Conservation (phyloP, 805 yeast genomes). For the Spathaspora sp. region DNA sequence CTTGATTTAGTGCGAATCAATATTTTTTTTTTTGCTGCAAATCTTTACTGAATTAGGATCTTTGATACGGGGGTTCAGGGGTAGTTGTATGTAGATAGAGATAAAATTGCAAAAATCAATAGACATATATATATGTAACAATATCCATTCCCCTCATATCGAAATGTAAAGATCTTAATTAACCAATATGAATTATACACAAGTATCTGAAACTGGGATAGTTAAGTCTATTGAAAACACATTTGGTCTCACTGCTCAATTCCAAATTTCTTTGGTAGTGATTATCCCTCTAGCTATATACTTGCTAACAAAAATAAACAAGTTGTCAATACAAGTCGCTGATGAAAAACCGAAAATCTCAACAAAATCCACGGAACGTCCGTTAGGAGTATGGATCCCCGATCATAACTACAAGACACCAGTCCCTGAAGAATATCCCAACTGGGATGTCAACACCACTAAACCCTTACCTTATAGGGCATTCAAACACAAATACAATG, state of each 20-base stretch:
- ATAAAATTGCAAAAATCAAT: background rate
- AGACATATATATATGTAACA: background rate
- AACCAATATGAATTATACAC: background rate
- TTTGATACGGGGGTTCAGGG: background rate
- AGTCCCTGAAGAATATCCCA: constrained; percentile 40
- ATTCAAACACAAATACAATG: constrained; percentile 58
- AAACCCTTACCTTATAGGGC: constrained; percentile 63
- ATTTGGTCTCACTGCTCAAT: background rate
- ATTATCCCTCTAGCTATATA: background rate
- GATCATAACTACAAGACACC: constrained; percentile 47
- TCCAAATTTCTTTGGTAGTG: background rate
- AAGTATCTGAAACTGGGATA: background rate
- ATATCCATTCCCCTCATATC: background rate
- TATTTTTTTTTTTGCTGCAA: background rate
- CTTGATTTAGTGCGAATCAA: background rate
- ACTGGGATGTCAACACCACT: constrained; percentile 50
- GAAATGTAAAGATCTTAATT: background rate
- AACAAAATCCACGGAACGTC: constrained; percentile 19
- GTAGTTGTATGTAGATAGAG: background rate
- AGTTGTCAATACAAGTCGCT: background rate
- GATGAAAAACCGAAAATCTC: background rate
- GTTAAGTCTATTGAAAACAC: background rate
- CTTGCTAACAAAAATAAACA: background rate
- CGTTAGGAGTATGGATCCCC: constrained; percentile 51
- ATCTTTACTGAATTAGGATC: background rate